Conservation (phyloP, 1,284 basidiomycete genomes). For the Trametes sp. region DNA sequence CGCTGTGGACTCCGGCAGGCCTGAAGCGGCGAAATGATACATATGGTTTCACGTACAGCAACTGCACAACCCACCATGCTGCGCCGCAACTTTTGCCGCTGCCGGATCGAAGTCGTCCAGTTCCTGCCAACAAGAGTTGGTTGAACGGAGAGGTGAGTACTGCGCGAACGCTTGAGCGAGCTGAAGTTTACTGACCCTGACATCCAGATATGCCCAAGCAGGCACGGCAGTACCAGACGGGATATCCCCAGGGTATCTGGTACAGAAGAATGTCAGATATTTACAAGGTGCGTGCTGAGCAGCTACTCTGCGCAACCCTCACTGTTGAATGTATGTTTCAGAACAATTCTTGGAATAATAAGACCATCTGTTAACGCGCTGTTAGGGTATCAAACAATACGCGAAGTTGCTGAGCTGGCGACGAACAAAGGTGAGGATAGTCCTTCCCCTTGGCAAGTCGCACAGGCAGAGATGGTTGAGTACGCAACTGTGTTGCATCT, state of each 20-base stretch:
- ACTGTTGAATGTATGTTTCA: background rate
- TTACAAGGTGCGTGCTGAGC: background rate
- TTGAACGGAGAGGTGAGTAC: too few relatives aligned
- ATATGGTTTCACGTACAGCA: background rate
- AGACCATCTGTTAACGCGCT: too few relatives aligned
- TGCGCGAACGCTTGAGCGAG: too few relatives aligned
- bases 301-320: too few relatives aligned
- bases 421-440: background rate
- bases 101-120: background rate
- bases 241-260: conserved; percentile 5
- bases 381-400: too few relatives aligned
- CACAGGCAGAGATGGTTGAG: conserved; percentile 10
- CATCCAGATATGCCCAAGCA: conserved; percentile 12
- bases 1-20: background rate
- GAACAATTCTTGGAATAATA: too few relatives aligned
- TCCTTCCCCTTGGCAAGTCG: conserved; percentile 2
- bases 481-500: conserved; percentile 8
- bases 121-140: too few relatives aligned
- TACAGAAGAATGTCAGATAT: background rate
- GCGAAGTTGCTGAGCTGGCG: background rate
- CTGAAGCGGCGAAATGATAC: background rate
- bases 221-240: conserved; percentile 5
- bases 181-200: background rate
- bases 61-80: background rate
- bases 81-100: background rate